These are phyloP conservation scores for Amoeboaphelidium protococcarum DNA, from an alignment of 371 early-diverging fungal species.

Conservation along the genomic window DNA sequence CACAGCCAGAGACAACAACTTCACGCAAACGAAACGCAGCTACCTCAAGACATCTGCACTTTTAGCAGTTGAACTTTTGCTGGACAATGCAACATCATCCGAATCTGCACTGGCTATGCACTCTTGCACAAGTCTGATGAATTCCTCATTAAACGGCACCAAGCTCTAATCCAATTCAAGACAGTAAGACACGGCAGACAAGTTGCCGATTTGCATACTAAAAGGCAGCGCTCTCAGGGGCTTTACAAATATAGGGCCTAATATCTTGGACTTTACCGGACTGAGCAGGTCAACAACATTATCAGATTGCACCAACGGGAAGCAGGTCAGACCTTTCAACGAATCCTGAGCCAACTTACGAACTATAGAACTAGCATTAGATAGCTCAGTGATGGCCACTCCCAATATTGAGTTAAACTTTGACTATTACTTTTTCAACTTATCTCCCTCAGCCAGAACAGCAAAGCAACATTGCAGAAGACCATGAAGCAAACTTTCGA, in stretches of 20 bases:
- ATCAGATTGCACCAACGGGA: too few relatives aligned
- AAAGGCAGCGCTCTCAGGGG: slow-evolving; percentile 84
- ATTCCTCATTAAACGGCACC: slow-evolving; percentile 68
- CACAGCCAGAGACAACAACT: slow-evolving; percentile 77
- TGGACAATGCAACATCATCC: slow-evolving; percentile 79
- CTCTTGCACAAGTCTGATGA: slow-evolving; percentile 65
- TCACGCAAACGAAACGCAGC: slow-evolving; percentile 78
- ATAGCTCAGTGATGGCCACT: slow-evolving; percentile 61
- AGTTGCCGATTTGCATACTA: slow-evolving; percentile 89
- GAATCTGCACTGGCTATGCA: slow-evolving; percentile 85
- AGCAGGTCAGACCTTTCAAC: too few relatives aligned
- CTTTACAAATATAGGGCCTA: slow-evolving; percentile 85
- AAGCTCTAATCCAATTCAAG: slow-evolving; percentile 67
- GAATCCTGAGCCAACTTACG: too few relatives aligned
- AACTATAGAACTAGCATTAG: slow-evolving; percentile 64
- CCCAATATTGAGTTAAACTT: slow-evolving; percentile 33
- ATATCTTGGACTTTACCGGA: slow-evolving; percentile 54
- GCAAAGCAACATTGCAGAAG: too few relatives aligned
- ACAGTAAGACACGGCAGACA: slow-evolving; percentile 91
- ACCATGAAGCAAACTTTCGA: too few relatives aligned
- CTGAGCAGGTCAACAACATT: slow-evolving; percentile 57
- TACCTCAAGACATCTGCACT: slow-evolving; percentile 50
- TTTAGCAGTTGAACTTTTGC: slow-evolving; percentile 52
- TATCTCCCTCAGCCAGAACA: too few relatives aligned
- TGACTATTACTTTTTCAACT: too few relatives aligned